Evolutionary conservation across 2,329 filamentous ascomycete species (phyloP).

Genomic region (Aspergillus sp.): DNA sequence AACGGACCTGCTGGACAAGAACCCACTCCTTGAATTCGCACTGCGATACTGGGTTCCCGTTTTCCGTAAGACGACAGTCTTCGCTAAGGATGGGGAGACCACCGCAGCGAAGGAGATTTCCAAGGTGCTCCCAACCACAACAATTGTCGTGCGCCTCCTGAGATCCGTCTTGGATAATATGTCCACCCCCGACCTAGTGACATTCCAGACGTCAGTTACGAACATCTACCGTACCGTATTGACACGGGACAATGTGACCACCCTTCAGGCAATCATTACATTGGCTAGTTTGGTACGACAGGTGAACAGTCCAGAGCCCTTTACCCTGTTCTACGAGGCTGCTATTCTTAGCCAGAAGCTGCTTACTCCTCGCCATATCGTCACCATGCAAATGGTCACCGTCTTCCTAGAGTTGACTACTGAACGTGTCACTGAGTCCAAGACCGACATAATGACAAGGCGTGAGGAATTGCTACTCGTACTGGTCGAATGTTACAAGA

Average conservation of each 20-base stretch:
- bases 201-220: constrained; percentile 28
- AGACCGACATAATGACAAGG: constrained; percentile 34
- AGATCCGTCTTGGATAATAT: constrained; percentile 48
- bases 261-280: constrained; percentile 45
- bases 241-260: constrained; percentile 41
- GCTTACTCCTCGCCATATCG: constrained; percentile 42
- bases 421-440: constrained; percentile 26
- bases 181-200: constrained; percentile 31
- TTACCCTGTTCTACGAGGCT: constrained; percentile 46
- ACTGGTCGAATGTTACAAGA: constrained; percentile 50
- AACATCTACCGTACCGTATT: constrained; percentile 33
- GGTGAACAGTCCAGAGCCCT: constrained; percentile 29
- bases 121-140: constrained; percentile 48
- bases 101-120: constrained; percentile 48
- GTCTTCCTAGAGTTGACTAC: constrained; percentile 49
- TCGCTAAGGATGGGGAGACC: constrained; percentile 35
- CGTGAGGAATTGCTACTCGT: constrained; percentile 50
- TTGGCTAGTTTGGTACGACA: constrained; percentile 44
- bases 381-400: constrained; percentile 49
- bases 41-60: constrained; percentile 46
- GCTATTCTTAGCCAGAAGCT: constrained; percentile 41
- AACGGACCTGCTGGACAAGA: constrained; percentile 30
- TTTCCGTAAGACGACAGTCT: constrained; percentile 15
- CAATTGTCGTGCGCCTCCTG: constrained; percentile 48
- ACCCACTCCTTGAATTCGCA: constrained; percentile 48